phyloP scores from a whole-genome alignment of 73 alveolate species.

The Paramecium octaurelia region DNA sequence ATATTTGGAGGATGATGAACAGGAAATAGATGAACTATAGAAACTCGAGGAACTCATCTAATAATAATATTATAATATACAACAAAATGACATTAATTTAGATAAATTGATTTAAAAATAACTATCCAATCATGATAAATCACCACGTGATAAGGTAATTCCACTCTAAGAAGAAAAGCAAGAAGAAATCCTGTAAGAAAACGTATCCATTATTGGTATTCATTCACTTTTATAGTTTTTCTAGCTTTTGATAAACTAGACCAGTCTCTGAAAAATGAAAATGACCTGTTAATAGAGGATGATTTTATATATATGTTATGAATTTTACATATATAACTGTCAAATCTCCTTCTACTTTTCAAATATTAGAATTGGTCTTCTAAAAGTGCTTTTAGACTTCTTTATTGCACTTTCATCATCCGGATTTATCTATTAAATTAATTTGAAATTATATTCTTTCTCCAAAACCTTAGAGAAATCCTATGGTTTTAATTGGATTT shows the following conservation, averaged over 20 bases:
- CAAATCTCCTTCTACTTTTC: background rate
- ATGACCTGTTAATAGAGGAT: background rate
- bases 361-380: background rate
- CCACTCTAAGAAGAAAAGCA: background rate
- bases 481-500: background rate
- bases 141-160: background rate
- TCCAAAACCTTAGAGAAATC: background rate
- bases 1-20: background rate
- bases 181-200: background rate
- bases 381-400: slow-evolving; percentile 11
- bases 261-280: background rate
- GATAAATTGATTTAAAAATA: background rate
- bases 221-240: background rate
- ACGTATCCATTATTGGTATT: background rate
- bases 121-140: background rate
- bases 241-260: background rate
- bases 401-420: background rate
- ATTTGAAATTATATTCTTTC: background rate
- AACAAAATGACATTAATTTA: background rate
- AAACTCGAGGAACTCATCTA: background rate
- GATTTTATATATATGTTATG: background rate
- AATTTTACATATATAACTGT: background rate
- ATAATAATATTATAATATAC: background rate
- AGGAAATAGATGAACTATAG: background rate
- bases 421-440: background rate